These are phyloP conservation scores for Dactylonectria macrodidyma DNA, from an alignment of 2,329 filamentous ascomycete genomes.

Conservation along the genomic window DNA sequence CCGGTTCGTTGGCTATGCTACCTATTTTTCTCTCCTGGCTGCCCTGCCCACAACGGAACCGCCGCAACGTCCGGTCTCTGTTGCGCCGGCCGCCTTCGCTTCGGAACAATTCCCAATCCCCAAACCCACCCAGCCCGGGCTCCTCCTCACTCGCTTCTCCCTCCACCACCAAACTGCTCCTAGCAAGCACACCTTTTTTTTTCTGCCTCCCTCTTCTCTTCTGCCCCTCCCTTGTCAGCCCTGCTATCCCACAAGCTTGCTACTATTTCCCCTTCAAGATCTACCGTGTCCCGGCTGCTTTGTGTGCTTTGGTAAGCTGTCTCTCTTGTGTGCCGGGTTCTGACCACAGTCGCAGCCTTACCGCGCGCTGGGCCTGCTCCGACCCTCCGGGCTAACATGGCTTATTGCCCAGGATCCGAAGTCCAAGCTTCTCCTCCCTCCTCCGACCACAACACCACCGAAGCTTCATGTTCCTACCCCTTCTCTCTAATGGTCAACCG, in stretches of 20 bases:
- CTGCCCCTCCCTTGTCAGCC: not conserved
- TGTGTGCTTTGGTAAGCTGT: not conserved
- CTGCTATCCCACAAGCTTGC: not conserved
- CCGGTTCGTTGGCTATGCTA: slow-evolving; percentile 43
- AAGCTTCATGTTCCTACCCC: slow-evolving; percentile 4
- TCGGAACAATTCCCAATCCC: slow-evolving; percentile 19
- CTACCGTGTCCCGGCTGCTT: not conserved
- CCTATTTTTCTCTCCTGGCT: slow-evolving; percentile 32
- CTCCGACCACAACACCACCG: slow-evolving; percentile 22
- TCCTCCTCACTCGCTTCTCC: slow-evolving; percentile 21
- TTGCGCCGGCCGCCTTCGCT: slow-evolving; percentile 18
- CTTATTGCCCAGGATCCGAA: slow-evolving; percentile 28
- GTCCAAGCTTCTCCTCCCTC: slow-evolving; percentile 28
- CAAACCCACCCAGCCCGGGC: slow-evolving; percentile 22
- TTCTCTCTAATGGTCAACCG: not conserved
- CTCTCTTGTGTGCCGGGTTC: not conserved
- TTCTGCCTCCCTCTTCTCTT: not conserved
- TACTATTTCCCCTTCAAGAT: not conserved
- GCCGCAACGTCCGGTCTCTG: not conserved
- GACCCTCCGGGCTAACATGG: slow-evolving; percentile 24
- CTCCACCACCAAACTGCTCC: slow-evolving; percentile 9
- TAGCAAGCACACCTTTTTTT: slow-evolving; percentile 16
- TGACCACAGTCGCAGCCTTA: slow-evolving; percentile 16
- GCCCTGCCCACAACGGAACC: slow-evolving; percentile 7
- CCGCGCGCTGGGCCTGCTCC: slow-evolving; percentile 2